phyloP scores from a whole-genome alignment of 164 flowering plant genomes.

The Litsea cubeba region DNA sequence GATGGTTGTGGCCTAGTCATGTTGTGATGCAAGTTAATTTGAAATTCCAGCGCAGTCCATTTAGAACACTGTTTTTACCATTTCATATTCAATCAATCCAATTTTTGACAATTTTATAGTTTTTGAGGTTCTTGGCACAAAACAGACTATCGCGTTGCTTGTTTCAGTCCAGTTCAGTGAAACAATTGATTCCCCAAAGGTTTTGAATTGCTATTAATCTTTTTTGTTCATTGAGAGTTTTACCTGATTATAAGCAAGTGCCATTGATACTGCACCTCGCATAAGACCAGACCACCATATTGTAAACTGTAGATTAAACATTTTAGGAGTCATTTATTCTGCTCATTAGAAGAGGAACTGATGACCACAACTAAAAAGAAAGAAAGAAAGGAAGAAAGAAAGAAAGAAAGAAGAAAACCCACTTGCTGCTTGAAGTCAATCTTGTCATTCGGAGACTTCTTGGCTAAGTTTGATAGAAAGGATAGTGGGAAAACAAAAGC shows the following conservation, averaged over 20 bases:
- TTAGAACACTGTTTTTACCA: too few relatives aligned
- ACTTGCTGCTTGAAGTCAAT: slow-evolving; percentile 39
- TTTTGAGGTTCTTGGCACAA: too few relatives aligned
- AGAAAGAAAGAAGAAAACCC: neutral
- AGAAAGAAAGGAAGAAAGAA: too few relatives aligned
- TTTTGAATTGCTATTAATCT: neutral
- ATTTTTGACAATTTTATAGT: too few relatives aligned
- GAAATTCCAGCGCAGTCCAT: too few relatives aligned
- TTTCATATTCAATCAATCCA: too few relatives aligned
- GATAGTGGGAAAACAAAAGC: slow-evolving; percentile 50
- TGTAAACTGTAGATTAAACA: slow-evolving; percentile 26
- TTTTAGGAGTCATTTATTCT: neutral
- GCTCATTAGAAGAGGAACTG: neutral
- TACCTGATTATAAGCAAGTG: slow-evolving; percentile 57
- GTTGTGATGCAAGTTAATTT: too few relatives aligned
- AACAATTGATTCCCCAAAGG: neutral
- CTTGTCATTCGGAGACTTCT: slow-evolving; percentile 27
- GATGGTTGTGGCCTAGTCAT: too few relatives aligned
- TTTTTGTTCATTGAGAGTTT: neutral
- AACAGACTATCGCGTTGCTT: too few relatives aligned
- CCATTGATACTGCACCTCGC: slow-evolving; percentile 56
- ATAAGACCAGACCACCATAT: slow-evolving; percentile 67
- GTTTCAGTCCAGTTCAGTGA: neutral
- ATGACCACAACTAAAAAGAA: neutral
- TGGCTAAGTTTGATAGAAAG: slow-evolving; percentile 31